These are phyloP conservation scores for Candida loeiensis DNA, from an alignment of 805 yeast genomes.

Conservation along the genomic window DNA sequence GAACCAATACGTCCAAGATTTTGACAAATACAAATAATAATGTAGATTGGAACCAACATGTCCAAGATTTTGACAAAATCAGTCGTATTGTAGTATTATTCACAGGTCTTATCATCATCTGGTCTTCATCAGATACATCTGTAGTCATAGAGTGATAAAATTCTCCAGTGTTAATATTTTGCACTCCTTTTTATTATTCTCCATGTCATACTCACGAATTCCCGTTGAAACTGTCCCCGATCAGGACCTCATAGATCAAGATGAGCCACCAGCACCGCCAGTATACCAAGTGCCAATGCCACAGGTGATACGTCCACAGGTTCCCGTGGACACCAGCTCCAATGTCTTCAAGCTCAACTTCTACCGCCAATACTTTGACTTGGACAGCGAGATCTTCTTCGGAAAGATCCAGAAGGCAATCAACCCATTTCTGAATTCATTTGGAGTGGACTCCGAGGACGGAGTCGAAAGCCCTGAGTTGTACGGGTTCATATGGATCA, in stretches of 20 bases:
- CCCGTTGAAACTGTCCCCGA: background rate
- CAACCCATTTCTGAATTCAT: conserved; percentile 46
- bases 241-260: conserved; percentile 1
- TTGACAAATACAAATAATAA: too few species aligned
- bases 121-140: background rate
- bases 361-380: conserved; percentile 65
- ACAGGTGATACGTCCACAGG: conserved; percentile 27
- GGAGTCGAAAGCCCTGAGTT: conserved; percentile 53
- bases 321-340: conserved; percentile 14
- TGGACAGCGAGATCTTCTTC: conserved; percentile 61
- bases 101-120: too few species aligned
- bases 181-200: background rate
- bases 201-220: conserved; percentile 1
- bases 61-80: too few species aligned
- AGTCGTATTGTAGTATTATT: too few species aligned
- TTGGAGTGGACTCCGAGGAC: conserved; percentile 22
- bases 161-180: too few species aligned
- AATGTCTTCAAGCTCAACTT: conserved; percentile 55
- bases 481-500: conserved; percentile 90
- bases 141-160: too few species aligned
- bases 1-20: too few species aligned
- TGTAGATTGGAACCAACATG: too few species aligned
- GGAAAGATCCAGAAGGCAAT: conserved; percentile 51
- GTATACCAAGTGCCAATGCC: conserved; percentile 10
- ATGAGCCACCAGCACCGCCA: background rate